Percentiles rank a stretch among this genome's conserved stretches.
phyloP scores from a whole-genome alignment of 768 basidiomycete species.

The Lepiota venenata region DNA sequence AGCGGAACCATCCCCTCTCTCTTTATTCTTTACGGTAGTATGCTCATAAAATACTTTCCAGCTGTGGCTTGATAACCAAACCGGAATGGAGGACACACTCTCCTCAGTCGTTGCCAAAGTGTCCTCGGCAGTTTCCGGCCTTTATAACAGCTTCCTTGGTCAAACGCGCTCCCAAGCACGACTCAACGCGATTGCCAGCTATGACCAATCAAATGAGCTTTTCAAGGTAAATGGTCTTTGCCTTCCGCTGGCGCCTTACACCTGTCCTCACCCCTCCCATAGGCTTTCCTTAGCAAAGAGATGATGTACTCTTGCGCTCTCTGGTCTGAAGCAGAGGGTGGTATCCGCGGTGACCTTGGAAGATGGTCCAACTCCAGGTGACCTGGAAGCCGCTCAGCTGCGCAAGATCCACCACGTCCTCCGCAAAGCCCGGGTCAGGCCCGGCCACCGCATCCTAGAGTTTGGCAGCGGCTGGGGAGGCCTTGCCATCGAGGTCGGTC shows the following conservation, averaged over 20 bases:
- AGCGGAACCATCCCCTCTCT: conserved; percentile 23
- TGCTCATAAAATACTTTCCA: conserved; percentile 21
- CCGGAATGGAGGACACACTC: conserved; percentile 53
- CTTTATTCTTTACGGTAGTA: conserved; percentile 3
- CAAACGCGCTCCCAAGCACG: conserved; percentile 72
- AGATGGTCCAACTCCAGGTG: conserved; percentile 52
- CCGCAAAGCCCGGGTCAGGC: conserved; percentile 68
- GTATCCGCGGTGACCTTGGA: conserved; percentile 70
- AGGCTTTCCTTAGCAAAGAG: conserved; percentile 80
- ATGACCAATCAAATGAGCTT: conserved; percentile 89
- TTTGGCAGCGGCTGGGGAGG: conserved; percentile 96
- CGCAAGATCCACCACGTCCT: conserved; percentile 86
- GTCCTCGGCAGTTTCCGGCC: conserved; percentile 54
- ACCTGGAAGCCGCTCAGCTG: conserved; percentile 78
- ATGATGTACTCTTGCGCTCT: conserved; percentile 96
- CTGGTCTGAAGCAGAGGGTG: conserved; percentile 78
- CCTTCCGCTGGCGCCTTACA: conserved; percentile 5
- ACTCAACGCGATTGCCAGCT: conserved; percentile 82
- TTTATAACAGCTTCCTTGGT: conserved; percentile 70
- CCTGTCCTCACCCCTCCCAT: conserved; percentile 11
- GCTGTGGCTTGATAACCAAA: conserved; percentile 68
- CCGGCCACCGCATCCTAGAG: conserved; percentile 81
- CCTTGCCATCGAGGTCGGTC: conserved; percentile 74
- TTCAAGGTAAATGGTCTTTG: conserved; percentile 53
- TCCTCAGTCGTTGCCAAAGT: conserved; percentile 55